Evolutionary conservation across 2,329 filamentous ascomycete species (phyloP), one percentile per base, ranked within the genome.

Genomic region (Verticillium tricorpus): DNA sequence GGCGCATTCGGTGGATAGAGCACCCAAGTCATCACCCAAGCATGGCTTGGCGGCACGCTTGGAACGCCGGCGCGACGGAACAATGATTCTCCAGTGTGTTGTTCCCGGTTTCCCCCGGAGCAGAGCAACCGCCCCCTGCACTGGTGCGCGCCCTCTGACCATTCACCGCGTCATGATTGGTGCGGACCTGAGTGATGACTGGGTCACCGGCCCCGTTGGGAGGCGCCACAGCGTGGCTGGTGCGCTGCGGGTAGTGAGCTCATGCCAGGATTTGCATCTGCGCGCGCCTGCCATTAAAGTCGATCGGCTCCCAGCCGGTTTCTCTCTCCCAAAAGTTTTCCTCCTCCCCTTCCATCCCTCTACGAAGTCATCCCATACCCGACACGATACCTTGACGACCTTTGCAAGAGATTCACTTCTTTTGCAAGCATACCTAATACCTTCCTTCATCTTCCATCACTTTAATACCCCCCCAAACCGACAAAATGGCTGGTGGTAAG

Each of bases 401-500:
- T 62, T 63, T 61, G 64, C 64, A 65, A 63, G 64, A 65, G 57
- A 40, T 58, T 58, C 54, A 40, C 50, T 52, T 64, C 64, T 65
- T 64, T 64, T 65, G 64, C 62, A 62, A 57, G n/a, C 54, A 55
- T 64, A 60, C 72, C 71, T 69, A 72, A 63, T 61, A 65, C 66
- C 64, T 59, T 59, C 64, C 62, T 63, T 67, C 37, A 63, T 19
- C 32, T 58, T 52, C 31, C 50, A 57, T 32, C 37, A 55, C 37
- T 39, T 56, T 62, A 65, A 65, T 66, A 65, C 35, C 54, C 60
- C 50, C 63, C 56, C 60, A 60, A 61, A 62, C 63, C 61, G 58
- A 59, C 64, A 79, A 71, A 75, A 79, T 79, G 77, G 77, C 77
- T 75, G 76, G 76, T 69, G 77, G 77, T 79, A 76, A 79, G 77